Conservation (phyloP, 2,329 filamentous ascomycete species). For the Curvularia lunata region DNA sequence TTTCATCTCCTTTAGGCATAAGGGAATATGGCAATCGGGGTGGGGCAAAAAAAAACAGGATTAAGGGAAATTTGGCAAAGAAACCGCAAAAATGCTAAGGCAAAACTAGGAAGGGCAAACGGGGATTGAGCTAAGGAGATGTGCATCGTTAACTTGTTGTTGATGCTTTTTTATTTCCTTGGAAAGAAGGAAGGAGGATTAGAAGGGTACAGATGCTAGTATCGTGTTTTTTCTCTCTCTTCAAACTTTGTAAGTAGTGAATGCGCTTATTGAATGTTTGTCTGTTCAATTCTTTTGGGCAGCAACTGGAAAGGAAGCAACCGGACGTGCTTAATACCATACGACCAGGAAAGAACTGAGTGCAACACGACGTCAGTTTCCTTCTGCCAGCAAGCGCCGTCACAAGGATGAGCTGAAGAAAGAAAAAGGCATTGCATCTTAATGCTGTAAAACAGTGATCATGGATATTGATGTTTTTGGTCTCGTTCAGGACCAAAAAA, state of each 20-base stretch:
- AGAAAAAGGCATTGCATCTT: neutral
- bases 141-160: neutral
- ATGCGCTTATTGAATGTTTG: no score
- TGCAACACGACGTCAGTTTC: no score
- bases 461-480: conserved; percentile 3
- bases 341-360: no score
- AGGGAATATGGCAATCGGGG: neutral
- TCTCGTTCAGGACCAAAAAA: neutral
- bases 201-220: neutral
- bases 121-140: no score
- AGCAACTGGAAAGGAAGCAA: no score
- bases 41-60: neutral
- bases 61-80: neutral
- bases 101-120: no score
- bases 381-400: no score
- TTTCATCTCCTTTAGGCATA: neutral
- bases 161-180: neutral
- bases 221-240: neutral
- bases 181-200: neutral
- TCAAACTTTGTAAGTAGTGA: neutral
- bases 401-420: neutral
- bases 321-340: no score
- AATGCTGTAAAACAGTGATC: neutral
- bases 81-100: neutral
- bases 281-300: no score